Evolutionary conservation across 2,329 filamentous ascomycete genomes (phyloP).

Genomic region (Fusarium kyushuense): DNA sequence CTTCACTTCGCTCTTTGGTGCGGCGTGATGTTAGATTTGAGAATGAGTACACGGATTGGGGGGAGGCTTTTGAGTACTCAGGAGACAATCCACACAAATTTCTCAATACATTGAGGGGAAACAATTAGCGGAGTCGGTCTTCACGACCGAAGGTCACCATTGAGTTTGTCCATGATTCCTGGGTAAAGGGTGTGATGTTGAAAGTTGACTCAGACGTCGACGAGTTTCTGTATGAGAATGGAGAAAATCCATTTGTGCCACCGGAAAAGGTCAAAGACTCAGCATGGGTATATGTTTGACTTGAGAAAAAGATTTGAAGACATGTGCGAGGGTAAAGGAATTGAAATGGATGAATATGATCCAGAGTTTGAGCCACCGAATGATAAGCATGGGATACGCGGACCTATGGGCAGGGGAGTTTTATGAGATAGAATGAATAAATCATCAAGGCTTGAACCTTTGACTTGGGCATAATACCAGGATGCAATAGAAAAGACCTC

Average conservation of each 20-base stretch:
- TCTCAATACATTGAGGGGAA: constrained; percentile 1
- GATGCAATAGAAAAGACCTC: neutral
- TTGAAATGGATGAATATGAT: neutral
- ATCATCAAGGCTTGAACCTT: neutral
- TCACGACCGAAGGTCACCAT: neutral
- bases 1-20: constrained; percentile 47
- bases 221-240: neutral
- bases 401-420: no score
- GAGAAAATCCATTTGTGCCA: neutral
- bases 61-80: no score
- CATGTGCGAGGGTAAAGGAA: neutral
- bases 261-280: no score
- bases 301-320: no score
- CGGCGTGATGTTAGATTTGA: constrained; percentile 43
- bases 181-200: rapidly evolving
- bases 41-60: no score
- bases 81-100: neutral
- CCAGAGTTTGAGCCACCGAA: neutral
- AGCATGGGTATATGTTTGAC: no score
- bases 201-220: neutral
- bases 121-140: neutral
- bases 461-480: neutral
- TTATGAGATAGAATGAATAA: neutral
- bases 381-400: rapidly evolving
- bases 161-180: rapidly evolving